Percentiles rank a stretch among this genome's conserved stretches.
phyloP scores from a whole-genome alignment of 768 basidiomycete species.

The Lanmaoa pseudosensibilis region DNA sequence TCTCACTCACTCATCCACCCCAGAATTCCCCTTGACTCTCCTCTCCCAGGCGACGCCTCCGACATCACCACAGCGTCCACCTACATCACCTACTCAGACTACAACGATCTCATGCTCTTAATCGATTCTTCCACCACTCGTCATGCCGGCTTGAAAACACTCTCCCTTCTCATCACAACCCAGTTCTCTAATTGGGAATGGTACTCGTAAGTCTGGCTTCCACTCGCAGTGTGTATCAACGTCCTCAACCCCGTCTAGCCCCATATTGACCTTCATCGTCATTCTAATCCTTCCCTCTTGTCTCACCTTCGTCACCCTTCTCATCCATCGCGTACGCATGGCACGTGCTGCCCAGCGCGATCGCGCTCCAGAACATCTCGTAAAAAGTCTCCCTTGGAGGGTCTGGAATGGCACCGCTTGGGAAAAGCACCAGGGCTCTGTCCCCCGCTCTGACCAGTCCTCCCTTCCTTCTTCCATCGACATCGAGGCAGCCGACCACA shows the following conservation, averaged over 20 bases:
- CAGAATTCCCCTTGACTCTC: constrained; percentile 4
- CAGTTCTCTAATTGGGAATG: constrained; percentile 88
- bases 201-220: constrained; percentile 65
- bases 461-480: constrained; percentile 29
- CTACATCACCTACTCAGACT: constrained; percentile 86
- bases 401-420: constrained; percentile 80
- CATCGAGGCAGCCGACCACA: constrained; percentile 38
- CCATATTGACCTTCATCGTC: constrained; percentile 81
- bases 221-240: constrained; percentile 4
- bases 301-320: constrained; percentile 84
- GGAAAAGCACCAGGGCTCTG: constrained; percentile 64
- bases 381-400: constrained; percentile 75
- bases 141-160: constrained; percentile 71
- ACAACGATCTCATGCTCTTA: constrained; percentile 63
- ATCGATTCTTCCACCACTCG: constrained; percentile 76
- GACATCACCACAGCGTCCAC: constrained; percentile 84
- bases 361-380: constrained; percentile 79
- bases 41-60: constrained; percentile 68
- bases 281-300: constrained; percentile 89
- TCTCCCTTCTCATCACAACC: constrained; percentile 74
- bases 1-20: constrained; percentile 36
- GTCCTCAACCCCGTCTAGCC: constrained; percentile 42
- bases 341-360: constrained; percentile 81
- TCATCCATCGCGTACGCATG: constrained; percentile 85
- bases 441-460: constrained; percentile 29